These are phyloP conservation scores for Ophiocordyceps camponoti-saundersi DNA, from an alignment of 2,329 filamentous ascomycete genomes.

Conservation along the genomic window DNA sequence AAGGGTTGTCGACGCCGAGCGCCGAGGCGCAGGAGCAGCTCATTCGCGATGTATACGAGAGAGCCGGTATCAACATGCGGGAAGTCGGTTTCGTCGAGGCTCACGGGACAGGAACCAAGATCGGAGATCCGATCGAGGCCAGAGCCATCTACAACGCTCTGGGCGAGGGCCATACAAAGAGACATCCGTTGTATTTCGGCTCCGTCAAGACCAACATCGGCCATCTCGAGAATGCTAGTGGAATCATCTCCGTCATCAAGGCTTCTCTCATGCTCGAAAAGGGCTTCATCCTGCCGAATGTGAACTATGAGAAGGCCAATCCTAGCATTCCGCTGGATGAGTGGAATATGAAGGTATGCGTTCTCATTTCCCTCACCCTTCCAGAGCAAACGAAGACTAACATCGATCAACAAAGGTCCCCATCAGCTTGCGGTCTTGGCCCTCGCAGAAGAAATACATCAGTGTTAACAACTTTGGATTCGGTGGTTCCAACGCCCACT, in stretches of 20 bases:
- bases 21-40: slow-evolving; percentile 25
- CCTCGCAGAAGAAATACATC: slow-evolving; percentile 28
- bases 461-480: slow-evolving; percentile 33
- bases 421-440: slow-evolving; percentile 25
- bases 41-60: slow-evolving; percentile 19
- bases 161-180: slow-evolving; percentile 18
- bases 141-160: slow-evolving; percentile 27
- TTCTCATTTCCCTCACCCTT: background rate
- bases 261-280: slow-evolving; percentile 32
- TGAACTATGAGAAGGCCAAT: slow-evolving; percentile 31
- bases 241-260: slow-evolving; percentile 35
- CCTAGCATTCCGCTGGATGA: slow-evolving; percentile 29
- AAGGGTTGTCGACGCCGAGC: slow-evolving; percentile 39
- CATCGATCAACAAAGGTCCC: no score
- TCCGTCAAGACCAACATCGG: slow-evolving; percentile 35
- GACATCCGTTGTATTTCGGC: slow-evolving; percentile 26
- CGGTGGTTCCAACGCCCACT: slow-evolving; percentile 27
- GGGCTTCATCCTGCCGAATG: slow-evolving; percentile 30
- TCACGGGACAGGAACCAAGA: slow-evolving; percentile 38
- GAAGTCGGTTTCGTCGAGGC: slow-evolving; percentile 25
- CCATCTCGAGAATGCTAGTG: slow-evolving; percentile 32
- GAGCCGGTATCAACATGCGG: slow-evolving; percentile 10
- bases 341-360: slow-evolving; percentile 25
- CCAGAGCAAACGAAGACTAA: no score
- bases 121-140: slow-evolving; percentile 39